Conservation (phyloP, 805 yeast genomes). For the Candida taoyuanica region DNA sequence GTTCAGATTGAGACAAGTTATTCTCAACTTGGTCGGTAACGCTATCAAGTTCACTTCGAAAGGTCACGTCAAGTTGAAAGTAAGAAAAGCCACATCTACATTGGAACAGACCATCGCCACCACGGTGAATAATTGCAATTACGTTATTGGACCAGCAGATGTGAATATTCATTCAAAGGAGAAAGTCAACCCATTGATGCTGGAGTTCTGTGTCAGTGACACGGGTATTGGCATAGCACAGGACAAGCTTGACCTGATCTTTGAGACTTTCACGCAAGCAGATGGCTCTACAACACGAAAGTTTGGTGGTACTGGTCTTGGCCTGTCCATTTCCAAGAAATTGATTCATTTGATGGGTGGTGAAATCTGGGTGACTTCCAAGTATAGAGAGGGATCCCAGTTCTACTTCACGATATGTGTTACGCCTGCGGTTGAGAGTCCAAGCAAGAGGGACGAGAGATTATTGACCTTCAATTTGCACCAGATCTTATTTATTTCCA, state of each 20-base stretch:
- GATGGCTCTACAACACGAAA: constrained; percentile 91
- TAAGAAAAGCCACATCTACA: constrained; percentile 46
- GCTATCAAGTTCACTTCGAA: constrained; percentile 83
- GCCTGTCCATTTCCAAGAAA: constrained; percentile 82
- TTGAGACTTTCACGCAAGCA: constrained; percentile 89
- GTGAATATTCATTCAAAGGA: constrained; percentile 16
- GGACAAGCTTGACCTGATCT: constrained; percentile 79
- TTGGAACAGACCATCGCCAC: constrained; percentile 19
- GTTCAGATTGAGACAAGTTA: constrained; percentile 82
- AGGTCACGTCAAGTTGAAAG: constrained; percentile 77
- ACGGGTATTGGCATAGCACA: constrained; percentile 88
- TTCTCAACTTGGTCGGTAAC: constrained; percentile 80
- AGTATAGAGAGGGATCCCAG: constrained; percentile 75
- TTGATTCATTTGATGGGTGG: constrained; percentile 91
- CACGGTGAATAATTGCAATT: constrained; percentile 28
- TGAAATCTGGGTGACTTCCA: constrained; percentile 85
- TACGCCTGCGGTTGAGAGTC: constrained; percentile 58
- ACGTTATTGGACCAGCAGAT: constrained; percentile 24
- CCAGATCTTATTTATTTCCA: constrained; percentile 64
- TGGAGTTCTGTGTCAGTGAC: constrained; percentile 84
- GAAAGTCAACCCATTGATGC: constrained; percentile 35
- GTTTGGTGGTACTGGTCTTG: constrained; percentile 91
- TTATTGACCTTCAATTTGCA: constrained; percentile 70
- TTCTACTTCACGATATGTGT: constrained; percentile 79
- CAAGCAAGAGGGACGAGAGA: constrained; percentile 61